These are phyloP conservation scores for Trametopsis cervina DNA, from an alignment of 768 basidiomycete genomes.

Conservation along the genomic window DNA sequence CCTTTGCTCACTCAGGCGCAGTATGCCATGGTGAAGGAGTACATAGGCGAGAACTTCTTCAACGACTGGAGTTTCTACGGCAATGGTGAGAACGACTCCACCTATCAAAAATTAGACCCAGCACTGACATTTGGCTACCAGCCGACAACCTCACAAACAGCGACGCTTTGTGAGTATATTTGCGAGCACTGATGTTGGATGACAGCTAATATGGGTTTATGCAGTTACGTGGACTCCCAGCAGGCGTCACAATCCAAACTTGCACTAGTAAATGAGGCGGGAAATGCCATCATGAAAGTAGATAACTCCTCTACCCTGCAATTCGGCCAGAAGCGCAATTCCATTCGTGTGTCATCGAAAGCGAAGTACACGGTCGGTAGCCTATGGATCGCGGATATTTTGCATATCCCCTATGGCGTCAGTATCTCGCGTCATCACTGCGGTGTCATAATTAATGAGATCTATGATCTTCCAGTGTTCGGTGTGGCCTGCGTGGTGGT, in stretches of 20 bases:
- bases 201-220: no score
- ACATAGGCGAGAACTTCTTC: constrained; percentile 57
- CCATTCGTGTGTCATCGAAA: constrained; percentile 54
- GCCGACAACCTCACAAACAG: constrained; percentile 69
- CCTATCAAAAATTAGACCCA: not conserved
- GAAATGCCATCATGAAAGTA: constrained; percentile 70
- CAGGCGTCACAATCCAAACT: constrained; percentile 42
- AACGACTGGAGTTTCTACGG: constrained; percentile 62
- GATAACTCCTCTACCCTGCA: constrained; percentile 57
- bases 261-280: constrained; percentile 58
- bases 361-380: constrained; percentile 52
- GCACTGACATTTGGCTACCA: constrained; percentile 18
- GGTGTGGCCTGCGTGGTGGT: constrained; percentile 64
- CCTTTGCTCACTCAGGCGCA: constrained; percentile 14
- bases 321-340: constrained; percentile 53
- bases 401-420: constrained; percentile 60
- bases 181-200: no score
- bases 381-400: constrained; percentile 58
- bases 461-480: constrained; percentile 42
- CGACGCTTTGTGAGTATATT: constrained; percentile 40
- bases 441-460: constrained; percentile 3
- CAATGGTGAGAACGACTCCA: constrained; percentile 33
- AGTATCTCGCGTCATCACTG: constrained; percentile 17
- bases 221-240: constrained; percentile 40
- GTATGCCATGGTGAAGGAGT: constrained; percentile 51